Base-by-base conservation (phyloP, 2,329 filamentous ascomycete genomes). In the Pseudogymnoascus sp. region DNA sequence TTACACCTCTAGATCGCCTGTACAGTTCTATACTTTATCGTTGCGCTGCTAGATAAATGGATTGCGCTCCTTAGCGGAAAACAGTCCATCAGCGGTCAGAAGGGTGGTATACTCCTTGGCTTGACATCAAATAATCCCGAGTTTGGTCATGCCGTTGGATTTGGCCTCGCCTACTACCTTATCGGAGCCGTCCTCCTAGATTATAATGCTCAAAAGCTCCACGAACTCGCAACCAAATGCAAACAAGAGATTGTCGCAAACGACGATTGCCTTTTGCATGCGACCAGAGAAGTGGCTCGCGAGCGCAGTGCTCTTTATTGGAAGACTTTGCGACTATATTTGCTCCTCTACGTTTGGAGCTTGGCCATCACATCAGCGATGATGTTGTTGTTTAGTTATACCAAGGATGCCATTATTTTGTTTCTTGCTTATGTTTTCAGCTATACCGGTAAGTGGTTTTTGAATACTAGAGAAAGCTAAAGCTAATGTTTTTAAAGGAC, bases 11-110 rank as follows among this genome's bases (percentile, higher is more conserved):
- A 67, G 63, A 67, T 67, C 35, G 80, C 79, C 31, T 83, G 80
- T 64, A 81, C 80, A 28, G 73, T 83, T 18, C 70, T 83, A 1
- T 83, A 82, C 70, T 84, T 84, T 63, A 67, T 83, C 8, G 74
- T 82, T 37, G 81, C 81, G 5, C 76, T 84, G 9, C 77, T 83
- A 65, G 81, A 84, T 66, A 81, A 81, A 63, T 84, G 81, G 81
- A 73, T 82, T 4, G 74, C 77, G 28, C 67, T 84, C 3, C 69
- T 83, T 12, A 76, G 76, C 61, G 28, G 28, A 31, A 31, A 31
- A 31, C 28, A 31, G 28, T 31, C 28, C 28, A 31, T 31, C 28
- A 31, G 6, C 28, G 28, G 28, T 31, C 28, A 31, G 28, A 31
- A 31, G 28, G 80, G 80, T 14, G 74, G 73, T 16, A 70, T 74